Conservation (phyloP, 176 grass and related monocot species). For the Calamus simplicifolius region DNA sequence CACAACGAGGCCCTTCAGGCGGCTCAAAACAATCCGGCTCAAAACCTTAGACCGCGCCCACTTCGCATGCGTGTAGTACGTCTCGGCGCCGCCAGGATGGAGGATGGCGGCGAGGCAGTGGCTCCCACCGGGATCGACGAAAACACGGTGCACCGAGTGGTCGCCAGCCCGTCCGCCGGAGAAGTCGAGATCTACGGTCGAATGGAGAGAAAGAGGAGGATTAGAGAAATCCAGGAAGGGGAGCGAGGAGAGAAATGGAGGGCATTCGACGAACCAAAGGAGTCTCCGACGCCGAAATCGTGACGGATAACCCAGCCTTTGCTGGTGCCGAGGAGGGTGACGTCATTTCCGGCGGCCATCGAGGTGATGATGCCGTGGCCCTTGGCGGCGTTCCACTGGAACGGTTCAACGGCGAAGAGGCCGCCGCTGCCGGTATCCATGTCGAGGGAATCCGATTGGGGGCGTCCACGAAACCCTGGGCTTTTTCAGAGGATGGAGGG, state of each 20-base stretch:
- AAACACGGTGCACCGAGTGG: constrained; percentile 77
- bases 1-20: constrained; percentile 64
- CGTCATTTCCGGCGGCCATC: constrained; percentile 89
- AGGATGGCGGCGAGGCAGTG: constrained; percentile 81
- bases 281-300: constrained; percentile 73
- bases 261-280: constrained; percentile 18
- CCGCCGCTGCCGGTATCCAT: constrained; percentile 20
- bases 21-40: constrained; percentile 5
- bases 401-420: constrained; percentile 75
- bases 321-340: constrained; percentile 87
- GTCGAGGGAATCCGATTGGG: neutral
- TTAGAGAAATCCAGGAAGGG: too few relatives aligned
- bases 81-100: constrained; percentile 56
- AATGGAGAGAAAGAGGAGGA: neutral
- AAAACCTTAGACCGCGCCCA: constrained; percentile 68
- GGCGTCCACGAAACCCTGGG: neutral
- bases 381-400: constrained; percentile 70
- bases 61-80: constrained; percentile 88
- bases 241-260: neutral
- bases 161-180: constrained; percentile 62
- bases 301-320: constrained; percentile 89
- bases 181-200: constrained; percentile 68
- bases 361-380: constrained; percentile 76
- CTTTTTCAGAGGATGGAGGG: neutral
- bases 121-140: constrained; percentile 83